phyloP scores from a whole-genome alignment of 306 rosid genomes.

The Fragaria vesca region DNA sequence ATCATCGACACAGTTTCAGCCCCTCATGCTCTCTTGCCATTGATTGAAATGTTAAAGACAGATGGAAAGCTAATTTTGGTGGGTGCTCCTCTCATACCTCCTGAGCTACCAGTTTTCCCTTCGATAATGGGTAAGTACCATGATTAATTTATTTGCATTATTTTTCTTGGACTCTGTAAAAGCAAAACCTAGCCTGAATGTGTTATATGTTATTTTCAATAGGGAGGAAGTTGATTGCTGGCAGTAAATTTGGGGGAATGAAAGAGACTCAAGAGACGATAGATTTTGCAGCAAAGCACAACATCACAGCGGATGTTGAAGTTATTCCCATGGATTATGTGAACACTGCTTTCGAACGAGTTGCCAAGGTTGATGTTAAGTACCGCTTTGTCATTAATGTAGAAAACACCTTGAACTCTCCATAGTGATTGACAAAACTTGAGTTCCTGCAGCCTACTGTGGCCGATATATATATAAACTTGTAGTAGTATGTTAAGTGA shows the following conservation, averaged over 20 bases:
- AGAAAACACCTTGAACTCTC: constrained; percentile 22
- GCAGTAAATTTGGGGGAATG: constrained; percentile 33
- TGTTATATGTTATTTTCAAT: too few species aligned
- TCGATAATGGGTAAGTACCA: constrained; percentile 27
- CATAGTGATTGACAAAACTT: background rate
- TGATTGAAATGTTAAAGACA: constrained; percentile 14
- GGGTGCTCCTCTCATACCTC: constrained; percentile 22
- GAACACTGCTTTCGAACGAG: constrained; percentile 48
- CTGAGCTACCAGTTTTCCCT: constrained; percentile 31
- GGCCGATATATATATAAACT: too few species aligned
- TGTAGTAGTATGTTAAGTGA: too few species aligned
- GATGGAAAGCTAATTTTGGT: constrained; percentile 40
- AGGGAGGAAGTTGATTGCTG: constrained; percentile 28
- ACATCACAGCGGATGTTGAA: constrained; percentile 45
- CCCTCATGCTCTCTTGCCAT: constrained; percentile 17
- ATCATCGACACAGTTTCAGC: constrained; percentile 40
- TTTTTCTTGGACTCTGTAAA: too few species aligned
- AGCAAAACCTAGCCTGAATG: background rate
- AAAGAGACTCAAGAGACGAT: constrained; percentile 45
- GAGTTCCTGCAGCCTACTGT: too few species aligned
- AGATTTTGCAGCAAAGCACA: constrained; percentile 51
- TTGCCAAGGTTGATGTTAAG: constrained; percentile 42
- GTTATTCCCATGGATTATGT: constrained; percentile 46
- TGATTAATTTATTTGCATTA: background rate
- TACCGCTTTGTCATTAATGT: constrained; percentile 53